Evolutionary conservation across 495 filamentous ascomycete genomes (phyloP), one percentile per base, ranked within the genome.

Genomic region (Barbatosphaeria neglecta): DNA sequence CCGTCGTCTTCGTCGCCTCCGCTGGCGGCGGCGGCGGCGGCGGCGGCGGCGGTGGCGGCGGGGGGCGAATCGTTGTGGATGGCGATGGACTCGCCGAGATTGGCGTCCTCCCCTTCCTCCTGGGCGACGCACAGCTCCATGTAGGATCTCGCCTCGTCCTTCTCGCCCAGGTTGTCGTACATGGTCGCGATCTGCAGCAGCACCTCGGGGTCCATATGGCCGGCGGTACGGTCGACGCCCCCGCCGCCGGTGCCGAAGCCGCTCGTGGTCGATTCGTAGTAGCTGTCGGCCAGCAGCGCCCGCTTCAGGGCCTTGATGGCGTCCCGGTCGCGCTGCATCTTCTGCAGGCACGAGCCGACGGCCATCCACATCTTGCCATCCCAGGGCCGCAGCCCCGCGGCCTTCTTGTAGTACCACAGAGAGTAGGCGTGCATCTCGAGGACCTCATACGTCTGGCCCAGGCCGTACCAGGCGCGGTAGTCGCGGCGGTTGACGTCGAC

Each of bases 321-420:
- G 53, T 96, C 88, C 6, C 77, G 70, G 17, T 87, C 67, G 28
- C 86, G 80, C 24, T 77, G 81, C 77, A 95, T 89, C 54, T 87
- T 88, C 41, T 87, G 82, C 44, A 92, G 85, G 60, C 92, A 97
- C 18, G 77, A 81, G 16, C 86, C 93, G 33, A 99, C 87, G 0
- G 93, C 93, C 64, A 89, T 83, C 93, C 93, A 99, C 90, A 99
- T 94, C 60, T 95, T 95, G 0, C 87, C 83, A 53, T 99, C 93
- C 70, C 87, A 94, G 1, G 92, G 87, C 8, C 86, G 76, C 3
- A 97, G 72, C 9, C 86, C 86, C 1, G 93, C 90, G 0, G 92
- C 92, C 43, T 90, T 87, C 55, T 99, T 90, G 68, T 92, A 96
- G 65, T 99, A 99, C 75, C 88, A 97, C 1, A 97, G 70, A 4